Evolutionary conservation across 148 eudicot species (phyloP), one percentile per base, ranked within the genome.

Genomic region (Rhododendron ferrugineum): DNA sequence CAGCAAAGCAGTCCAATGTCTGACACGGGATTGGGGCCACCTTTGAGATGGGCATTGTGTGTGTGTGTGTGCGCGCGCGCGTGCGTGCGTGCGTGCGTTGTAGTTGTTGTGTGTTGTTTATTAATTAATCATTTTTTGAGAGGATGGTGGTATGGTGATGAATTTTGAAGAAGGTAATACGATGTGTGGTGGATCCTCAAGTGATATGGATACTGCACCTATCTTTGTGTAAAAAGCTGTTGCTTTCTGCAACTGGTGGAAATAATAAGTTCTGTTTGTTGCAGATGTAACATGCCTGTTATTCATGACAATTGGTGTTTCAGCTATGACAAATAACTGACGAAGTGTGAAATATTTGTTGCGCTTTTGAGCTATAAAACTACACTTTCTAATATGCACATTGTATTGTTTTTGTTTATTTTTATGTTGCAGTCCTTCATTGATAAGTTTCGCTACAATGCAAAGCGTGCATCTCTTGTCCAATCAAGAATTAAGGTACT

Each of bases 401-500:
- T 11, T 44, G 72, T 8, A 42, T 66, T 54, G 79, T 64, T 13
- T 66, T 47, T 30, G n/a, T 36, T 20, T 44, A 22, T 58, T 66
- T 30, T 32, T 68, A 83, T 89, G 75, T 84, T 94, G 92, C 99
- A 97, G 99, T 42, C 89, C 76, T 97, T 97, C 78, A 97, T 97
- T 62, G 98, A 97, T 85, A 97, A 97, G 87, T 97, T 97, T 77
- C 96, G 99, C 70, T 97, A 93, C 90, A 97, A 97, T 89, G 99
- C 99, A 68, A 97, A 97, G 93, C 98, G 99, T 86, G 99, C 99
- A 54, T 95, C 99, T 68, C 99, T 97, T 86, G 99, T 97, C 85
- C 99, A 97, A 88, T 97, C 99, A 75, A 93, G 99, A 91, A 97
- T 97, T 85, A 97, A 97, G 98, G 99, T 97, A 86, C 84, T 73